Conservation (phyloP, 2,329 filamentous ascomycete species). For the Aspergillus quadrilineatus region DNA sequence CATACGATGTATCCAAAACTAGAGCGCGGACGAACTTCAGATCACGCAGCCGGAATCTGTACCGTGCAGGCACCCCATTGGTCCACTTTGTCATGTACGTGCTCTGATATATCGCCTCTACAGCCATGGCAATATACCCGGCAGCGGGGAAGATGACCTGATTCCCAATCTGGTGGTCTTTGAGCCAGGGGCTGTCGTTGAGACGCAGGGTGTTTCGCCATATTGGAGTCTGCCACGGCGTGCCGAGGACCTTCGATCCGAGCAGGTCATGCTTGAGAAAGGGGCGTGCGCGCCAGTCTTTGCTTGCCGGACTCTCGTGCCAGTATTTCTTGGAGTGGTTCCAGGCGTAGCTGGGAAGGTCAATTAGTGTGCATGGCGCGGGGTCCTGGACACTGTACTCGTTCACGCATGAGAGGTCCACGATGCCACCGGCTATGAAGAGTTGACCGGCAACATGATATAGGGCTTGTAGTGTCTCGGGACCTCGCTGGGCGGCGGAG, state of each 20-base stretch:
- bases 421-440: slow-evolving; percentile 9
- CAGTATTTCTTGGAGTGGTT: slow-evolving; percentile 27
- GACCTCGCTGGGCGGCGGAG: no score
- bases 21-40: neutral
- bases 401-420: neutral
- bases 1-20: neutral
- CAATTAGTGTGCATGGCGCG: neutral
- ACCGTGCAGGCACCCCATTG: neutral
- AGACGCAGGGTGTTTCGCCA: neutral
- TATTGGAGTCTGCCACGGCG: slow-evolving; percentile 10
- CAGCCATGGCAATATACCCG: slow-evolving; percentile 18
- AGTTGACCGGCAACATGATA: neutral
- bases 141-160: slow-evolving; percentile 19
- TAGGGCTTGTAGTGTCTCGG: slow-evolving; percentile 18
- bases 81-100: no score
- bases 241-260: slow-evolving; percentile 13
- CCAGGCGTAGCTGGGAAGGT: slow-evolving; percentile 32
- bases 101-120: slow-evolving; percentile 14
- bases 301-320: slow-evolving; percentile 27
- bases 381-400: no score
- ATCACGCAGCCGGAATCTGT: neutral
- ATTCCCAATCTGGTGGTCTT: slow-evolving; percentile 39
- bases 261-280: slow-evolving; percentile 27
- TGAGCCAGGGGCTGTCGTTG: slow-evolving; percentile 39
- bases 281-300: slow-evolving; percentile 20